Evolutionary conservation across 257 asterid genomes (phyloP), one percentile per base, ranked within the genome.

Genomic region (Solanum infundibuliforme): DNA sequence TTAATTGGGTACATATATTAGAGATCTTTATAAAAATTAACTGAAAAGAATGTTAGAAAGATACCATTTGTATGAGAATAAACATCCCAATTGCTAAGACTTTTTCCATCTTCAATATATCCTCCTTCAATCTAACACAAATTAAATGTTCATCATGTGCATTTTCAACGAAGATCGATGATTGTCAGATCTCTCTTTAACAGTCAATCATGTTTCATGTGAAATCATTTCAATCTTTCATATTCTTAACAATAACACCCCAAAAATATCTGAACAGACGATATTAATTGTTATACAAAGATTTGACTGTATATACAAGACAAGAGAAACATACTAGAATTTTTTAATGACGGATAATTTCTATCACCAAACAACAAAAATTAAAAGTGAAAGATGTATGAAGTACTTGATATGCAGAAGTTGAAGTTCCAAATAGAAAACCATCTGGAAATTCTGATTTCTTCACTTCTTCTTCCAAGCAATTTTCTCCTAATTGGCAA

Each of bases 71-170:
- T 76, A 83, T 25, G 66, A 85, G 82, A 74, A 52, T 58, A 90
- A 16, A 76, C 87, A 38, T 90, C 92, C 91, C 91, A 90, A 29
- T 86, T 87, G 62, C 88, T 27, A 12, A 90, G 87, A 62, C 92
- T 75, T 58, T 36, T 88, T 8, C 91, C 92, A 87, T 87, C 91
- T 66, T 90, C 91, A 65, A 35, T 81, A 65, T 62, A 88, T 25
- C 87, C 92, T 76, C 92, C 92, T 86, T 90, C 92, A 66, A 90
- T 77, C 89, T 90, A 46, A 43, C 20, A 81, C 35, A 41, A 39
- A 55, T 55, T 55, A 55, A 55, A 55, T 18, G 65, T 55, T 55
- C 65, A 55, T 55, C 11, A 18, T 55, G 1, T 55, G n/a, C 65
- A 55, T 55, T 55, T 55, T 18, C 65, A 55, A 52, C 62, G n/a